A percentile compares a stretch with the other conserved stretches of the same genome.
phyloP scores from a whole-genome alignment of 306 rosid genomes.

The Carpinus fangiana region DNA sequence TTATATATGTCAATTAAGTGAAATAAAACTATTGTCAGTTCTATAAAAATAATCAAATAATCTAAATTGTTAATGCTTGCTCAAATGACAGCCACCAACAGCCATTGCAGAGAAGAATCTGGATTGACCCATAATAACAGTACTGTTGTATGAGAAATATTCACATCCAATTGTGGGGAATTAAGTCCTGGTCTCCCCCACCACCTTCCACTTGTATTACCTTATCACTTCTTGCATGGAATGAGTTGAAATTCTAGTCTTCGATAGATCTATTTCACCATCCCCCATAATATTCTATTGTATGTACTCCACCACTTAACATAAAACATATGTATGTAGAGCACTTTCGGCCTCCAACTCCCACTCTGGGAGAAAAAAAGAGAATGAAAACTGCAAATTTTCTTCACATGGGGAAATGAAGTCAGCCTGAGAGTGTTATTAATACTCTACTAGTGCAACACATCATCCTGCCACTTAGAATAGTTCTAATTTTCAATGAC shows the following conservation, averaged over 20 bases:
- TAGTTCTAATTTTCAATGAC: slow-evolving; percentile 24
- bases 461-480: slow-evolving; percentile 53
- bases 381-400: slow-evolving; percentile 13
- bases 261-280: neutral
- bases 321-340: neutral
- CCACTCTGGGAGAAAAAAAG: slow-evolving; percentile 9
- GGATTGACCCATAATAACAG: neutral
- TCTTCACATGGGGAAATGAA: slow-evolving; percentile 11
- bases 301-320: slow-evolving; percentile 22
- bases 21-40: neutral
- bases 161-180: neutral
- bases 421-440: slow-evolving; percentile 28
- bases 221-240: neutral
- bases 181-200: slow-evolving; percentile 11
- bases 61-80: neutral
- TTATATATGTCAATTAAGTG: too few species aligned
- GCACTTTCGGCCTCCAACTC: slow-evolving; percentile 44
- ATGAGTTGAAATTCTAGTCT: neutral
- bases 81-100: neutral
- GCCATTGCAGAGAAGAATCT: neutral
- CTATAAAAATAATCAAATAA: neutral
- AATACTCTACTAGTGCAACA: neutral
- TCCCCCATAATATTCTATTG: slow-evolving; percentile 2
- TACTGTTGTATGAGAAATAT: too few species aligned
- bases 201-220: slow-evolving; percentile 1